A percentile compares a stretch with the other conserved stretches of the same genome.
These are phyloP conservation scores for Boletus insuetus DNA, from an alignment of 768 basidiomycete species.

Conservation along the genomic window DNA sequence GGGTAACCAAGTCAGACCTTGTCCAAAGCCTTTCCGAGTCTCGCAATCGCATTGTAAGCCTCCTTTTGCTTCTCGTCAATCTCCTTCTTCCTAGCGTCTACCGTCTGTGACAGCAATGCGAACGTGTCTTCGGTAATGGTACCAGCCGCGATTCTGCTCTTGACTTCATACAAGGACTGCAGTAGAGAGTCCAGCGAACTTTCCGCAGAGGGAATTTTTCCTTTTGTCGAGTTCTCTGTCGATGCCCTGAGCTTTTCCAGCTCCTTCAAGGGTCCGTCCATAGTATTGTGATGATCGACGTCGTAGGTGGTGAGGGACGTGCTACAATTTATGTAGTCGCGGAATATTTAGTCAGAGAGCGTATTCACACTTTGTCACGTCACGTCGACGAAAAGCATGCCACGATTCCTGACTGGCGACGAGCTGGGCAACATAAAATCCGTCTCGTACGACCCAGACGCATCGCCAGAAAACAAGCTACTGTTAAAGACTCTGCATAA, in stretches of 20 bases:
- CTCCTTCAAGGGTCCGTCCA: slow-evolving; percentile 79
- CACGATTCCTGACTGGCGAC: slow-evolving; percentile 73
- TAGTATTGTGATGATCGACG: slow-evolving; percentile 26
- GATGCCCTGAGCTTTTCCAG: slow-evolving; percentile 72
- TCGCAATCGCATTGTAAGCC: slow-evolving; percentile 70
- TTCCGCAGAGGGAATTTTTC: slow-evolving; percentile 51
- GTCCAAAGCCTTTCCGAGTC: slow-evolving; percentile 84
- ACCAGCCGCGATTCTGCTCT: slow-evolving; percentile 48
- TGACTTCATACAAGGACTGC: slow-evolving; percentile 53
- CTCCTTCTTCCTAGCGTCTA: slow-evolving; percentile 77
- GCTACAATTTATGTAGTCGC: too few relatives aligned
- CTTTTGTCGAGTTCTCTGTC: slow-evolving; percentile 45
- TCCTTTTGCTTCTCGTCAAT: slow-evolving; percentile 89
- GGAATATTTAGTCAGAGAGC: background rate
- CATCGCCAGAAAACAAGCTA: slow-evolving; percentile 34
- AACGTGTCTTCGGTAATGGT: slow-evolving; percentile 49
- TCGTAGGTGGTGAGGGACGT: background rate
- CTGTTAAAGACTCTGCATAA: slow-evolving; percentile 34
- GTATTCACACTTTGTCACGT: slow-evolving; percentile 20
- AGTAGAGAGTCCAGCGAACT: slow-evolving; percentile 68
- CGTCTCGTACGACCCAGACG: slow-evolving; percentile 40
- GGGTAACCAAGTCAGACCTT: slow-evolving; percentile 55
- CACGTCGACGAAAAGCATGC: slow-evolving; percentile 40
- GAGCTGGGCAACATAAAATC: slow-evolving; percentile 75
- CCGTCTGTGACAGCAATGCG: slow-evolving; percentile 48